A percentile compares a stretch with the other conserved stretches of the same genome.
These are phyloP conservation scores for Gamarada debralockiae DNA, from an alignment of 495 filamentous ascomycete genomes.

Conservation along the genomic window DNA sequence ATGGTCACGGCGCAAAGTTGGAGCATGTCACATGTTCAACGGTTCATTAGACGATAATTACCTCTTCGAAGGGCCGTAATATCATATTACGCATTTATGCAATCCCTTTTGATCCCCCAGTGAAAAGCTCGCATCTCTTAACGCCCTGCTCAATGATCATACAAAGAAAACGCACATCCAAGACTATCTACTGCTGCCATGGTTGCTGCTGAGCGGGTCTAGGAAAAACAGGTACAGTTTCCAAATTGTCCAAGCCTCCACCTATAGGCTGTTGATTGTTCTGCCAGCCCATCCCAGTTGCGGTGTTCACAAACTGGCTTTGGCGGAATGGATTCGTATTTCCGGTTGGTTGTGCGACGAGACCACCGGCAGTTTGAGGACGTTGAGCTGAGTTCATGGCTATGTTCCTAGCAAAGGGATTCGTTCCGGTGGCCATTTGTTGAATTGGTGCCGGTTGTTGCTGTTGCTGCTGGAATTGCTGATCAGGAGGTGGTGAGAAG, in stretches of 20 bases:
- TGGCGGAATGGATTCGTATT: conserved; percentile 95
- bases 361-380: conserved; percentile 40
- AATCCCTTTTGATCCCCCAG: background rate
- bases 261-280: conserved; percentile 73
- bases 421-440: conserved; percentile 63
- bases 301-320: conserved; percentile 79
- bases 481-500: conserved; percentile 45
- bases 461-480: conserved; percentile 32
- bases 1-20: background rate
- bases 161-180: background rate
- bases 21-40: background rate
- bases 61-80: conserved; percentile 10
- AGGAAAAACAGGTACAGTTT: conserved; percentile 83
- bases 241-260: conserved; percentile 77
- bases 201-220: conserved; percentile 58
- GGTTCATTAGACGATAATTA: background rate
- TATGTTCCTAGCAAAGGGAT: conserved; percentile 58
- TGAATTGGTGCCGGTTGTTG: conserved; percentile 41
- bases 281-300: conserved; percentile 86
- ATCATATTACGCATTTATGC: conserved; percentile 19
- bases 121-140: conserved; percentile 7
- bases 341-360: conserved; percentile 68
- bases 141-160: conserved; percentile 25
- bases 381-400: conserved; percentile 26
- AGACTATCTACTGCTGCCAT: conserved; percentile 42